Base-by-base conservation (phyloP, 225 moss, liverwort and hornwort genomes). In the Ulota crispa region DNA sequence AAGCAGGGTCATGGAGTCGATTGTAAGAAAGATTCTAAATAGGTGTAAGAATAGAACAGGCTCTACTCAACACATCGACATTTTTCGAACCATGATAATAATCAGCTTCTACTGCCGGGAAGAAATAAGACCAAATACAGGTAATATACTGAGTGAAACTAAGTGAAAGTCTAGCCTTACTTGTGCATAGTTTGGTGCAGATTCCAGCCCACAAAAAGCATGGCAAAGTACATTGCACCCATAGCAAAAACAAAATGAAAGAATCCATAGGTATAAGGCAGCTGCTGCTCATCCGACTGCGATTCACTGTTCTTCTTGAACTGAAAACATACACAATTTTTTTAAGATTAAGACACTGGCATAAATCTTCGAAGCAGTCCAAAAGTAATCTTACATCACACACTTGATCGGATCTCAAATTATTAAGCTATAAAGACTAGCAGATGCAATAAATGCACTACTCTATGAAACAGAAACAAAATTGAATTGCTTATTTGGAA, bases 201-300 rank as follows among this genome's bases (percentile, higher is more conserved):
- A 78, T 99, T 96, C 98, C 98, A 99, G 42, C 96, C 96, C 74
- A 99, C 86, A 78, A 99, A 96, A 43, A 99, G 93, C 98, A 99
- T 99, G 20, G 98, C 98, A 55, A 95, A 89, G 83, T 98, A 98
- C 97, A 98, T 98, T 26, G 95, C 92, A 39, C 97, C 97, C 91
- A 94, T 87, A 9, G 95, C 95, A 73, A 98, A 98, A 45, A 98
- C 95, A 55, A 98, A 95, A 85, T 98, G 97, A 82, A 98, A 98
- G 85, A 98, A 94, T 9, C 95, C 97, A 39, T 98, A 98, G 82
- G 94, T 87, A 24, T 98, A 98, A 6, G 95, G 95, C 61, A 98
- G 85, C 41, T 87, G 85, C 21, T 75, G 85, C 21, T 75, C 83
- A 43, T 90, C 90, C 28, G 72, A 91, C 26, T 61, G 81, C 23